Percentiles rank a stretch among this genome's conserved stretches.
phyloP scores from a whole-genome alignment of 352 stramenopile genomes.

The Globisporangium rhizosaccharum region DNA sequence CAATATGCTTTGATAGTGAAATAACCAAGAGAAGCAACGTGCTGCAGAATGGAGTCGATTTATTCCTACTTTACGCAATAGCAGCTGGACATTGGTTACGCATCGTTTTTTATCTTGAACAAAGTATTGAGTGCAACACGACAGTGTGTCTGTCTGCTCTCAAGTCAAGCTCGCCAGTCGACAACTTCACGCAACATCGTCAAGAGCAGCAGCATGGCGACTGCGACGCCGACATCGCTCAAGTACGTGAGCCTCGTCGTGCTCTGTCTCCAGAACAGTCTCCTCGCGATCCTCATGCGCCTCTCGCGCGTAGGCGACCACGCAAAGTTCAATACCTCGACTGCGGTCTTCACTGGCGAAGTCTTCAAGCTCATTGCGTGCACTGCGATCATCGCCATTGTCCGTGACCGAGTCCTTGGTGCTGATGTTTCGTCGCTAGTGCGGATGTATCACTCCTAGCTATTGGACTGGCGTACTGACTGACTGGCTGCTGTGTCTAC shows the following conservation, averaged over 20 bases:
- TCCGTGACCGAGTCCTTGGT: constrained; percentile 5
- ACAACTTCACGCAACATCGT: not conserved
- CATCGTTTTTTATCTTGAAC: too few species aligned
- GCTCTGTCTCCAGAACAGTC: constrained; percentile 78
- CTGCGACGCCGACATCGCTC: constrained; percentile 33
- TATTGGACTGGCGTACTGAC: not conserved
- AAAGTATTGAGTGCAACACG: too few species aligned
- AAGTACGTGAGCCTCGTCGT: constrained; percentile 76
- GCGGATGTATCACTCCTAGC: not conserved
- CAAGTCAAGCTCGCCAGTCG: not conserved
- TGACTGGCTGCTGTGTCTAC: not conserved
- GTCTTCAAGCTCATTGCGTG: constrained; percentile 61
- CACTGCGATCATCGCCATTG: constrained; percentile 37
- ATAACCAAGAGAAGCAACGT: too few species aligned
- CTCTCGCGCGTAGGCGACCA: constrained; percentile 69
- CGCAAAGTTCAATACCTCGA: constrained; percentile 69
- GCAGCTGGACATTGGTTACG: too few species aligned
- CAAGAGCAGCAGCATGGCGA: not conserved
- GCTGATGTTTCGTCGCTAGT: not conserved
- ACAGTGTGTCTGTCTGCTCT: too few species aligned
- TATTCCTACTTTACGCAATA: too few species aligned
- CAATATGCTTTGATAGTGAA: too few species aligned
- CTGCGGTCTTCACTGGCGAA: constrained; percentile 68
- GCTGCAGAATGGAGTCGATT: too few species aligned
- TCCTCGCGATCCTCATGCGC: constrained; percentile 75